These are phyloP conservation scores for Fraxinus nigra DNA, from an alignment of 305 asterid species.

Conservation along the genomic window DNA sequence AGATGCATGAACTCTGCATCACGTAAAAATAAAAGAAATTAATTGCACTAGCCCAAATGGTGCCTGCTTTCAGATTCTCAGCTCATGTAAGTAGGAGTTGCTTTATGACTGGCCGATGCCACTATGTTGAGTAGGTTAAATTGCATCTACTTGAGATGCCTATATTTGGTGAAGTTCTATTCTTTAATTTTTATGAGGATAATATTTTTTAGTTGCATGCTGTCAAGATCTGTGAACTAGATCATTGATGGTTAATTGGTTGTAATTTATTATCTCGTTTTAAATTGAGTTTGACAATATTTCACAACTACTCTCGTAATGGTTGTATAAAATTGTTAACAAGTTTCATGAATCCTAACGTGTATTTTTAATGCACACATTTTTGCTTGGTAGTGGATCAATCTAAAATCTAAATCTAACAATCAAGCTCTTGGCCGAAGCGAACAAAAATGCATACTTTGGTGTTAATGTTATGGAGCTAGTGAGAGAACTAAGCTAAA, in stretches of 20 bases:
- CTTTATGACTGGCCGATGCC: neutral
- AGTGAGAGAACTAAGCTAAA: neutral
- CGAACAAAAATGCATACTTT: neutral
- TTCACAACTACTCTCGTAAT: neutral
- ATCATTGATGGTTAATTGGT: neutral
- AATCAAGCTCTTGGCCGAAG: neutral
- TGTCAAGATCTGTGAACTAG: neutral
- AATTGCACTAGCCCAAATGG: neutral
- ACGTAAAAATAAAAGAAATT: neutral
- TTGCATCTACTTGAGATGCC: neutral
- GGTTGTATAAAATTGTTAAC: neutral
- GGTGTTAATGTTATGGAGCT: neutral
- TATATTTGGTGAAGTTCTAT: neutral
- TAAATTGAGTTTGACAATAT: neutral
- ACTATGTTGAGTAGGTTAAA: neutral
- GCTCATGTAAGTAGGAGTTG: neutral
- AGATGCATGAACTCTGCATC: neutral
- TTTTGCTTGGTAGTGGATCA: neutral
- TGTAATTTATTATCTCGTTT: neutral
- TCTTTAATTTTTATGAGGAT: neutral
- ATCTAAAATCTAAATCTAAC: neutral
- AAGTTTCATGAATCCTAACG: neutral
- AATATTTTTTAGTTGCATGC: neutral
- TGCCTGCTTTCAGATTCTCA: neutral
- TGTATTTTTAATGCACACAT: neutral